Percentiles rank a stretch among this genome's conserved stretches.
phyloP scores from a whole-genome alignment of 768 basidiomycete species.

The Mycena amicta region DNA sequence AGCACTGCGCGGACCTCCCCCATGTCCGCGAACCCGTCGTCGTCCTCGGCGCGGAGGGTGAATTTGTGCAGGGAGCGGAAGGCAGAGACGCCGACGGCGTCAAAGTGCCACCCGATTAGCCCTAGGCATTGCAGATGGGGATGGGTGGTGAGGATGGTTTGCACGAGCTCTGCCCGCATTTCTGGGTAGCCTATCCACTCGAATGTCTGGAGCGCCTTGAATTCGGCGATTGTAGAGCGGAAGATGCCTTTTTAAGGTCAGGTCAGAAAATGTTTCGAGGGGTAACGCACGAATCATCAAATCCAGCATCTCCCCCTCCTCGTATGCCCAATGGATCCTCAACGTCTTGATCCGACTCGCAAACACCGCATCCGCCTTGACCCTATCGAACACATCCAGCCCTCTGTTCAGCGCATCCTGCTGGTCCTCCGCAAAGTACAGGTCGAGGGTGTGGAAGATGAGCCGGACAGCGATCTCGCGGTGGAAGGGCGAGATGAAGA shows the following conservation, averaged over 20 bases:
- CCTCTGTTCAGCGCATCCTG: conserved; percentile 61
- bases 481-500: conserved; percentile 65
- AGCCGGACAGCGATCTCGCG: conserved; percentile 64
- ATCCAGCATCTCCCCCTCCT: conserved; percentile 68
- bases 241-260: conserved; percentile 49
- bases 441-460: conserved; percentile 68
- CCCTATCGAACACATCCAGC: conserved; percentile 68
- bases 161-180: conserved; percentile 66
- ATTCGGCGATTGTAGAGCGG: conserved; percentile 62
- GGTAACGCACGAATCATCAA: conserved; percentile 52
- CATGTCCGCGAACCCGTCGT: conserved; percentile 73
- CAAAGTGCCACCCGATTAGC: conserved; percentile 76
- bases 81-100: conserved; percentile 66
- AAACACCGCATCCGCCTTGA: conserved; percentile 62
- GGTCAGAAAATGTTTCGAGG: neutral
- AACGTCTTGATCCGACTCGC: conserved; percentile 61
- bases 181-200: conserved; percentile 83
- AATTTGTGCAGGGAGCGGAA: conserved; percentile 65
- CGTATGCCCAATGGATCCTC: conserved; percentile 69
- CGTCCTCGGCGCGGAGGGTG: conserved; percentile 69
- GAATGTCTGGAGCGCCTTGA: conserved; percentile 61
- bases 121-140: conserved; percentile 57
- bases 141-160: conserved; percentile 56
- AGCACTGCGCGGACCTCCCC: conserved; percentile 66
- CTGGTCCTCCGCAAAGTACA: conserved; percentile 65